phyloP scores from a whole-genome alignment of 192 early-diverging fungal species.

The Podila epigama region DNA sequence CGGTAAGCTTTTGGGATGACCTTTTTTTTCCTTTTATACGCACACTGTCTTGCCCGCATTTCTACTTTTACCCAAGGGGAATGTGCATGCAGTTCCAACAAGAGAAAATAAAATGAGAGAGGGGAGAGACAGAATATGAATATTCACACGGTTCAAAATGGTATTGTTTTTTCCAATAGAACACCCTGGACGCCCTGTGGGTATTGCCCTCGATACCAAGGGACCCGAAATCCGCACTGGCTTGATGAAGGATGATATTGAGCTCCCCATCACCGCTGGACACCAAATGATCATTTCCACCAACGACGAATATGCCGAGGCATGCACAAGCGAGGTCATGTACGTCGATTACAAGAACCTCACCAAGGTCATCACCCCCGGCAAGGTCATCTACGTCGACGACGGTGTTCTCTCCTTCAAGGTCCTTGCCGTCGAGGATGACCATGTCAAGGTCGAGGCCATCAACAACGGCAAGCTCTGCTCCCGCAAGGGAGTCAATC shows the following conservation, averaged over 20 bases:
- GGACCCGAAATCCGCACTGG: constrained; percentile 91
- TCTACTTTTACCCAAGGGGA: no score
- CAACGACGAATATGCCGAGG: constrained; percentile 66
- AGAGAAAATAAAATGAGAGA: not conserved
- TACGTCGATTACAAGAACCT: constrained; percentile 86
- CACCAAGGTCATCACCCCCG: constrained; percentile 74
- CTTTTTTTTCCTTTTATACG: not conserved
- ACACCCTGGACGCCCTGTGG: constrained; percentile 59
- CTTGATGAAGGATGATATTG: constrained; percentile 74
- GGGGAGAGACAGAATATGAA: not conserved
- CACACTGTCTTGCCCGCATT: constrained; percentile 11
- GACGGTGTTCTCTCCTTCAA: constrained; percentile 97
- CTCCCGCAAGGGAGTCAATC: constrained; percentile 95
- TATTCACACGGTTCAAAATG: not conserved
- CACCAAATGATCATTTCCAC: constrained; percentile 84
- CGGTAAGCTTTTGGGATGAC: constrained; percentile 42
- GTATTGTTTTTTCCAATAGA: constrained; percentile 24
- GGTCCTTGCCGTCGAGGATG: constrained; percentile 80
- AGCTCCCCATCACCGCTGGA: constrained; percentile 75
- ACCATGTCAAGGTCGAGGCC: constrained; percentile 70
- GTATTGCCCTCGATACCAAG: constrained; percentile 86
- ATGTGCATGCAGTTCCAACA: no score
- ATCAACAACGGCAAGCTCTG: constrained; percentile 88
- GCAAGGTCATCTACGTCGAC: constrained; percentile 87
- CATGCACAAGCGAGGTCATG: constrained; percentile 71